Evolutionary conservation across 2,329 filamentous ascomycete species (phyloP), one percentile per base, ranked within the genome.

Genomic region (Verticillium nubilum): DNA sequence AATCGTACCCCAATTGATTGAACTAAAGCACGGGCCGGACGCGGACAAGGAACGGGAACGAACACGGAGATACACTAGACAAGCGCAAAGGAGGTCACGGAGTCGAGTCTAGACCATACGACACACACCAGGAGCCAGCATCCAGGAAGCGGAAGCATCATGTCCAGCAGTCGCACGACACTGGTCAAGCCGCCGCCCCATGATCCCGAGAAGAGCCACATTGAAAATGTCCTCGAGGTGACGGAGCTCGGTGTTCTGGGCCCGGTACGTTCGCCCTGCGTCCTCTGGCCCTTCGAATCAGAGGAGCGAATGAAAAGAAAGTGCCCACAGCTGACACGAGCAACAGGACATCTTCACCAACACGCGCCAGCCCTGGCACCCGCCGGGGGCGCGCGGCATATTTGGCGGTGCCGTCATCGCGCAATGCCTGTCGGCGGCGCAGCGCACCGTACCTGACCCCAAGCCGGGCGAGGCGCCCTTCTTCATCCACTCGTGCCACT

Each of bases 401-500:
- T 99, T 92, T 70, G 95, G 95, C 71, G 93, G 93, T 65, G 87
- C 90, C 59, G 92, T 96, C 37, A 97, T 99, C 67, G 93, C 94
- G 54, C 94, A 98, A 80, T 93, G 85, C 69, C 87, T 97, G 27
- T 84, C 90, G 53, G 92, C 95, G 2, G 95, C 92, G 26, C 92
- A 97, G 74, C 86, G 87, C 70, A 99, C 95, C 9, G 91, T 99
- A 2, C 88, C 89, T 0, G 73, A 80, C 27, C 81, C 90, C 71
- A 13, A 6, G 35, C 15, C 17, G 15, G 26, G 29, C 17, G 26
- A 28, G 33, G 33, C 37, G 25, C 29, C 33, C n/a, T 97, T 97
- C 75, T 84, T 87, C 61, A 86, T 95, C 56, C 95, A 99, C 80
- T 94, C 89, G 70, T 97, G 96, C 90, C 95, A 99, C 82, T 98